These are phyloP conservation scores for Fusarium kyushuense DNA, from an alignment of 2,329 filamentous ascomycete genomes.

Conservation along the genomic window DNA sequence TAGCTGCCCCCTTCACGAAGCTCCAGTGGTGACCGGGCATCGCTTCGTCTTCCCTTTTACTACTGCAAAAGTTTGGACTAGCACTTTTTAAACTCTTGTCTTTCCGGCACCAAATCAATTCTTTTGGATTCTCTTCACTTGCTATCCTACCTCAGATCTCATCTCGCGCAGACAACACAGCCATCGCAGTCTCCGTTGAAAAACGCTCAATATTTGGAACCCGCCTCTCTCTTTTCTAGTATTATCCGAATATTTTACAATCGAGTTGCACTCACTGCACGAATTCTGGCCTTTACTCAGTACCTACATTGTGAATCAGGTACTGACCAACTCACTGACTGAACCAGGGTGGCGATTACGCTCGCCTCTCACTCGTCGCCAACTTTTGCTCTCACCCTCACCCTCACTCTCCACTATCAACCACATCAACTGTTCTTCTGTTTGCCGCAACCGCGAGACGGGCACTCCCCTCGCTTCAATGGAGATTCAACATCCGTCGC, in stretches of 20 bases:
- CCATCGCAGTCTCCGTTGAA: background rate
- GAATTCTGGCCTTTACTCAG: conserved; percentile 33
- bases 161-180: conserved; percentile 12
- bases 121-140: conserved; percentile 19
- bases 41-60: too few species aligned
- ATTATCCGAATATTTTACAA: conserved; percentile 28
- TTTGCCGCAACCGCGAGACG: conserved; percentile 37
- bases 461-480: conserved; percentile 37
- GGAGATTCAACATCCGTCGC: conserved; percentile 39
- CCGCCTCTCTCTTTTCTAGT: background rate
- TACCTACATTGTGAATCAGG: conserved; percentile 12
- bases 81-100: conserved; percentile 19
- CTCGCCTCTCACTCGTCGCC: conserved; percentile 33
- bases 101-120: conserved; percentile 15
- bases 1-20: conserved; percentile 4
- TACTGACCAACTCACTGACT: background rate
- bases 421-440: conserved; percentile 21
- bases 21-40: background rate
- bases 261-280: conserved; percentile 8
- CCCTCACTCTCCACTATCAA: conserved; percentile 14
- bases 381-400: conserved; percentile 5
- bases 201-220: conserved; percentile 2
- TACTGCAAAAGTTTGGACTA: conserved; percentile 10
- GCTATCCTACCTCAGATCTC: conserved; percentile 12
- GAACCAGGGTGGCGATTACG: conserved; percentile 34